Evolutionary conservation across 352 stramenopile genomes (phyloP).

Genomic region (Phytopythium vexans): DNA sequence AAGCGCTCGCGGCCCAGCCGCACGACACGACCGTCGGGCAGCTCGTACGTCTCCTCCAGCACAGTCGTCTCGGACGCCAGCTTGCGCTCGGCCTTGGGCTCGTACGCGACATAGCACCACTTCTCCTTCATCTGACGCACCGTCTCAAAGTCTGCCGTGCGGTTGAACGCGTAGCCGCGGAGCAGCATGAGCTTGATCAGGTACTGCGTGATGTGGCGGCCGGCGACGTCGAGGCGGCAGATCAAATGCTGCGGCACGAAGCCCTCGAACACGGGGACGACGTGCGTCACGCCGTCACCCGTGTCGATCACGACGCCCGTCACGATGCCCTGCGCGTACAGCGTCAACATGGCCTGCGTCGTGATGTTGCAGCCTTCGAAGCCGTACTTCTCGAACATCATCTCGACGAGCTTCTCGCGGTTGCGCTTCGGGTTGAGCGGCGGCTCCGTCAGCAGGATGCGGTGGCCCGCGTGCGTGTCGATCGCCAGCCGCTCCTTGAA

Average conservation of each 20-base stretch:
- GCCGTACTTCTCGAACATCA: conserved; percentile 93
- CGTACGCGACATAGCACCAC: conserved; percentile 92
- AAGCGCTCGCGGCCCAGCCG: conserved; percentile 95
- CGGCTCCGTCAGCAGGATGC: conserved; percentile 91
- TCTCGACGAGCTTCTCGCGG: conserved; percentile 89
- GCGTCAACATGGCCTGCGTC: conserved; percentile 92
- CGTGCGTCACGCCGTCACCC: conserved; percentile 92
- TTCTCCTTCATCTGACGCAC: conserved; percentile 95
- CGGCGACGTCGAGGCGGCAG: conserved; percentile 88
- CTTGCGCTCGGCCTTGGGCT: conserved; percentile 83
- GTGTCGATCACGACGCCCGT: conserved; percentile 93
- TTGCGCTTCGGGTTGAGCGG: conserved; percentile 92
- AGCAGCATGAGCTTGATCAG: conserved; percentile 93
- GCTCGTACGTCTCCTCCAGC: conserved; percentile 89
- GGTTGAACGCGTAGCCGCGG: conserved; percentile 90
- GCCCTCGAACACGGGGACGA: conserved; percentile 90
- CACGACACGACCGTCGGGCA: conserved; percentile 97
- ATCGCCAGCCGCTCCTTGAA: conserved; percentile 90
- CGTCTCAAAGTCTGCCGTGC: conserved; percentile 91
- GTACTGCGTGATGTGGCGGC: conserved; percentile 93
- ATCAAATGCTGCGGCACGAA: conserved; percentile 91
- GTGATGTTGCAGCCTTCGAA: conserved; percentile 90
- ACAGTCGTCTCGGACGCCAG: conserved; percentile 90
- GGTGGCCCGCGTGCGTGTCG: conserved; percentile 59
- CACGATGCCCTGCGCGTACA: conserved; percentile 89